These are phyloP conservation scores for Teratosphaeria viscida DNA, from an alignment of 2,329 filamentous ascomycete species.

Conservation along the genomic window DNA sequence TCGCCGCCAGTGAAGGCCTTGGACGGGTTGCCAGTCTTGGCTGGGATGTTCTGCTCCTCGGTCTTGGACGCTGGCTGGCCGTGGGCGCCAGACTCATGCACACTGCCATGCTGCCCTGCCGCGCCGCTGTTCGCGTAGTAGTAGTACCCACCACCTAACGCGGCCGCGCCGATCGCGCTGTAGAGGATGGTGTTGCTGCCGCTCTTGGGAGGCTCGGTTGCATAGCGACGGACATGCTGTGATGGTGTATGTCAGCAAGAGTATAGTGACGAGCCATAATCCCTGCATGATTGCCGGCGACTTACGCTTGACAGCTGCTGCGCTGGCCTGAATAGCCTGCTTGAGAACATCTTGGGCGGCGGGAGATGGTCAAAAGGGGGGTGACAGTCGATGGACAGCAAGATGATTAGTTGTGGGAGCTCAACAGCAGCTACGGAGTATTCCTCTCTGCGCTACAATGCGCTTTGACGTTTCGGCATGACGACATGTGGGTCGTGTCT, in stretches of 20 bases:
- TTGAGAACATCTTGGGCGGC: conserved; percentile 30
- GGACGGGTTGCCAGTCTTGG: conserved; percentile 28
- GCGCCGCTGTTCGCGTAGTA: conserved; percentile 19
- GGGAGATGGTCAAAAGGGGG: background rate
- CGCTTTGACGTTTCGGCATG: background rate
- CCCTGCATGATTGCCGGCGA: background rate
- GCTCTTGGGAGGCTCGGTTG: conserved; percentile 47
- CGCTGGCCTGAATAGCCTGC: conserved; percentile 33
- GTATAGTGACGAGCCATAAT: background rate
- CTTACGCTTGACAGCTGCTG: conserved; percentile 26
- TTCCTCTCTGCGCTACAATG: background rate
- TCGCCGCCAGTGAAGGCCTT: conserved; percentile 68
- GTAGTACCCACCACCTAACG: conserved; percentile 49
- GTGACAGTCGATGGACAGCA: background rate
- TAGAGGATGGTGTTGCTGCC: conserved; percentile 52
- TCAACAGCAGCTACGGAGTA: background rate
- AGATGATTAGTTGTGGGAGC: background rate
- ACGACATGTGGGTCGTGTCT: background rate
- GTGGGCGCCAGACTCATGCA: background rate
- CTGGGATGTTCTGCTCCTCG: conserved; percentile 10
- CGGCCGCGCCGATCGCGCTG: conserved; percentile 47
- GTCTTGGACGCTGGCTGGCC: conserved; percentile 13
- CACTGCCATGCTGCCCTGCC: conserved; percentile 6
- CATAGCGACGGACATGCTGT: conserved; percentile 61
- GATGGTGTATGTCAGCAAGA: conserved; percentile 1